Base-by-base conservation (phyloP, 495 filamentous ascomycete genomes). In the Aspergillus diversus region DNA sequence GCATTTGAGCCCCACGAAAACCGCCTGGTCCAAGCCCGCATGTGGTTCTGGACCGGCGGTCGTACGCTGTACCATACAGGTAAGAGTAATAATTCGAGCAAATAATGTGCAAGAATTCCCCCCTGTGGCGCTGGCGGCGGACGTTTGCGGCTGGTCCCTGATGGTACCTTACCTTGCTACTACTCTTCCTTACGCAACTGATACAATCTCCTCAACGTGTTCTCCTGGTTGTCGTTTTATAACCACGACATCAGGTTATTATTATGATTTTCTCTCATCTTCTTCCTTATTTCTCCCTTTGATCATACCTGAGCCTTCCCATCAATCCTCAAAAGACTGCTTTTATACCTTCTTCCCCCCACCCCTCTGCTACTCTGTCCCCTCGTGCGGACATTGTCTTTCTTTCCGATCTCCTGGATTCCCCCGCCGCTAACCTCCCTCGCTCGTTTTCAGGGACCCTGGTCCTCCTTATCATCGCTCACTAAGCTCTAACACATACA, bases 371-470 rank as follows among this genome's bases (percentile, higher is more conserved):
- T 42, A 43, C 35, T 46, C 37, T 43, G 32, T 57, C 31, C 32
- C 32, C 13, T 39, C 60, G 21, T 62, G 39, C 51, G 59, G 49
- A 59, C 63, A 48, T 60, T 42, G 60, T 59, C 37, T 64, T 52
- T 63, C 57, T 56, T 57, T 57, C 46, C 35, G 60, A 17, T 56
- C 43, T 33, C 52, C 52, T 62, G 60, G 63, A 67, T 27, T 27
- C 68, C 59, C 66, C 65, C 77, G 69, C 69, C 73, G 70, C 69
- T 71, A 55, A 51, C 61, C 60, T 50, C 55, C 55, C 37, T 61
- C 59, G n/a, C 47, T 58, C 58, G 46, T 33, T 57, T 51, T 17
- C 47, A 8, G 31, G 35, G 6, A 46, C 47, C 37, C 55, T 46
- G 8, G 27, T 21, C 55, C 55, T 39, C 39, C 21, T 33, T 57